These are phyloP conservation scores for Globisporangium okanoganense DNA, from an alignment of 352 stramenopile genomes.

Conservation along the genomic window DNA sequence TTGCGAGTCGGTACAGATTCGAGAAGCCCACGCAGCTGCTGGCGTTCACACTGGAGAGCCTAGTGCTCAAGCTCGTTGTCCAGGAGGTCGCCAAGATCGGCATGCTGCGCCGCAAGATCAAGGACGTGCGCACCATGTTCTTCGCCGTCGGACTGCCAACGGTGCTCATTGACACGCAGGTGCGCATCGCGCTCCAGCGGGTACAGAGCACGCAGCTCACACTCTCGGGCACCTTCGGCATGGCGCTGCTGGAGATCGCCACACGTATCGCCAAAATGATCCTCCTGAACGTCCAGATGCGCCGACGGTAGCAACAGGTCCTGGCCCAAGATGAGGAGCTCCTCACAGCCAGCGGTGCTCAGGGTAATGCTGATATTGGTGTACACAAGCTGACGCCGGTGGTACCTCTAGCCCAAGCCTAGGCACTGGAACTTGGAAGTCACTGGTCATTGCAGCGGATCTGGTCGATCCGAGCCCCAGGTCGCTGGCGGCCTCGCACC, in stretches of 20 bases:
- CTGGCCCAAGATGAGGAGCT: not conserved
- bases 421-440: not conserved
- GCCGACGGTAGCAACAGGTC: not conserved
- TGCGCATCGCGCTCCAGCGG: conserved; percentile 17
- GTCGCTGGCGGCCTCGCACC: no score
- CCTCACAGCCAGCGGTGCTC: not conserved
- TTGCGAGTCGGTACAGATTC: not conserved
- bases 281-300: not conserved
- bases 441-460: not conserved
- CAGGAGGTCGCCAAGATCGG: conserved; percentile 11
- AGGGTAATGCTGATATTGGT: not conserved
- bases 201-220: not conserved
- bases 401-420: not conserved
- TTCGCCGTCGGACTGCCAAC: conserved; percentile 14
- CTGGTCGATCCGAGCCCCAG: not conserved
- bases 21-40: not conserved
- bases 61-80: conserved; percentile 4
- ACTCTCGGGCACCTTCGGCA: conserved; percentile 2
- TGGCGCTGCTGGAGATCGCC: conserved; percentile 7
- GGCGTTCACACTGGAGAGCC: conserved; percentile 9
- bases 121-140: conserved; percentile 14
- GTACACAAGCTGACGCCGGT: not conserved
- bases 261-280: not conserved
- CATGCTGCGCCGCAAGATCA: conserved; percentile 6
- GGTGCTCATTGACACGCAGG: conserved; percentile 21